Evolutionary conservation across 768 basidiomycete genomes (phyloP), one percentile per base, ranked within the genome.

Genomic region (Boletus bicolor): DNA sequence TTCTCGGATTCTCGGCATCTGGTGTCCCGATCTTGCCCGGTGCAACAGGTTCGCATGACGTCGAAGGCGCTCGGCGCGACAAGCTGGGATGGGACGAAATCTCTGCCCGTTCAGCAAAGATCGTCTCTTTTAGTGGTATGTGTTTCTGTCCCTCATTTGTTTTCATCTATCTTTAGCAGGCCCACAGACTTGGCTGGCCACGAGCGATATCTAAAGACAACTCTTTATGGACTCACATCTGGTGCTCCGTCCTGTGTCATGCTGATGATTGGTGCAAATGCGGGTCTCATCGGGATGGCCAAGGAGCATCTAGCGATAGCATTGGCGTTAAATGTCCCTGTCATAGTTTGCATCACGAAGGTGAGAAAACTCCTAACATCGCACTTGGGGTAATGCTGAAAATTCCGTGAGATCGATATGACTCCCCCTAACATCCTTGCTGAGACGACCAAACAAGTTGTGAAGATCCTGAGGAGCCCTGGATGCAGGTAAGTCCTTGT

Each of bases 291-390:
- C 59, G 83, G 91, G 49, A 93, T 93, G 92, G 91, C 88, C 35
- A 93, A 98, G 72, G 97, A 99, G 70, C 97, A 99, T 72, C 76
- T 99, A 11, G 93, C 97, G 1, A 95, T 98, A 56, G 86, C 96
- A 4, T 78, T 99, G 2, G 97, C 97, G 6, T 74, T 99, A 49
- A 92, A 87, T 65, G 91, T 98, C 1, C 97, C 97, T 4, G 86
- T 99, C 21, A 84, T 93, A 10, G 89, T 95, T 43, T 93, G 93
- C 69, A 87, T 98, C 55, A 98, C 96, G 4, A 98, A 98, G 82
- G 92, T 89, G 56, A 44, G 69, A 37, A 32, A 36, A 6, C 12
- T 28, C 44, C 42, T 19, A 24, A 15, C 37, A 54, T 41, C n/a
- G 37, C 42, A 11, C 49, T 44, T 21, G 12, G 21, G 15, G 54